Percentiles rank a stretch among this genome's conserved stretches.
Evolutionary conservation across 495 filamentous ascomycete genomes (phyloP).

Genomic region (Penicillium manginii): DNA sequence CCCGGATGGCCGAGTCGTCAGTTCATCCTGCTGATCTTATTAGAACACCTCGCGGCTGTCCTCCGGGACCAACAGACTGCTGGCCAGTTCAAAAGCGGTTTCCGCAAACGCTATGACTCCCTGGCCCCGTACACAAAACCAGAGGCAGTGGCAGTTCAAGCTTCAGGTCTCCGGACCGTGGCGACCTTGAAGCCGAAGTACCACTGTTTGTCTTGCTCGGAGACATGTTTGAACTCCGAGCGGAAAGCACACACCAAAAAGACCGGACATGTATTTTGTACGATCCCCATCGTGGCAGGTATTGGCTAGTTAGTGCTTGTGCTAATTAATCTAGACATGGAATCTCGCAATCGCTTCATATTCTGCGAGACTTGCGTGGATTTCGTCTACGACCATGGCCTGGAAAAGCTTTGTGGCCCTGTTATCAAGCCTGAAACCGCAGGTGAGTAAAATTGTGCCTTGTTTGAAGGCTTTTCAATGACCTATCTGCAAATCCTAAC

Average conservation of each 20-base stretch:
- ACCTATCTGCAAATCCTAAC: conserved; percentile 5
- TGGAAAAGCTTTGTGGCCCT: conserved; percentile 65
- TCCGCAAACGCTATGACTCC: conserved; percentile 38
- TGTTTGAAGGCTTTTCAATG: background rate
- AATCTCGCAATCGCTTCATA: conserved; percentile 74
- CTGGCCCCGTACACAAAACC: conserved; percentile 37
- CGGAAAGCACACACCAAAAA: conserved; percentile 45
- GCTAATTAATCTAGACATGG: conserved; percentile 64
- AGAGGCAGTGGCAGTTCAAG: conserved; percentile 27
- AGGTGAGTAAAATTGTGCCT: conserved; percentile 17
- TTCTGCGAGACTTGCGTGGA: conserved; percentile 86
- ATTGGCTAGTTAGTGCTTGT: conserved; percentile 15
- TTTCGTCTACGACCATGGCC: conserved; percentile 82
- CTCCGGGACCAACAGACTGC: conserved; percentile 36
- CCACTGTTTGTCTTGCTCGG: conserved; percentile 46
- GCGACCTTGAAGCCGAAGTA: conserved; percentile 46
- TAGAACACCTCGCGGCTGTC: conserved; percentile 48
- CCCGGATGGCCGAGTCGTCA: background rate
- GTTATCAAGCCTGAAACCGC: conserved; percentile 27
- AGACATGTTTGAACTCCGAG: conserved; percentile 36
- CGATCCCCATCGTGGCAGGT: conserved; percentile 6
- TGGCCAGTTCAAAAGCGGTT: conserved; percentile 43
- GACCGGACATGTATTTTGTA: conserved; percentile 50
- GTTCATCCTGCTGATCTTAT: background rate
- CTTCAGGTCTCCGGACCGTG: conserved; percentile 29